Conservation (phyloP, 805 yeast genomes). For the Schizosaccharomyces lindneri region DNA sequence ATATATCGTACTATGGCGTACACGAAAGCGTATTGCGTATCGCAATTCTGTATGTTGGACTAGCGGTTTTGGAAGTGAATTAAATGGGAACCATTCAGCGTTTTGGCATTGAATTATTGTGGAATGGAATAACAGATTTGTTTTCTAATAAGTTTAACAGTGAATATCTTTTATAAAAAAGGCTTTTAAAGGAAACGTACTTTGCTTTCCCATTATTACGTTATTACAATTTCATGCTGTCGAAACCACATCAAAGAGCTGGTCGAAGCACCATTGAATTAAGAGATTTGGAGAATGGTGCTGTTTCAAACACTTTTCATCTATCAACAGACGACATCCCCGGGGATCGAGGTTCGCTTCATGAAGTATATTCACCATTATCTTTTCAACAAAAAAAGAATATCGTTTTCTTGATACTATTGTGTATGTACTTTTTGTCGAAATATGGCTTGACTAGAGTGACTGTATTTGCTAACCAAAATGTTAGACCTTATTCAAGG, state of each 20-base stretch:
- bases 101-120: too few relatives aligned
- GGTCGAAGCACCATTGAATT: not conserved
- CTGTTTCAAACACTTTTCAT: not conserved
- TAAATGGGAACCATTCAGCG: too few relatives aligned
- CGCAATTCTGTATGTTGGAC: too few relatives aligned
- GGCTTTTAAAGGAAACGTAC: not conserved
- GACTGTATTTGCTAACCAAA: not conserved
- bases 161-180: too few relatives aligned
- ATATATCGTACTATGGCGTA: too few relatives aligned
- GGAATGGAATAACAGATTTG: not conserved
- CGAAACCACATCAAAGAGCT: not conserved
- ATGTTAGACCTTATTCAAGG: conserved; percentile 71
- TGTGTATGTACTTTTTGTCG: not conserved
- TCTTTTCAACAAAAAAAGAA: not conserved
- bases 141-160: not conserved
- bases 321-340: not conserved
- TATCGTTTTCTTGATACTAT: not conserved
- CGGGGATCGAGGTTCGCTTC: too few relatives aligned
- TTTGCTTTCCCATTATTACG: not conserved
- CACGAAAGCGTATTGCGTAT: too few relatives aligned
- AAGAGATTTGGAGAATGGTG: not conserved
- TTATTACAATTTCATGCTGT: not conserved
- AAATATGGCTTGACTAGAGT: not conserved
- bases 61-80: too few relatives aligned
- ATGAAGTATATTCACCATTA: not conserved